phyloP scores from a whole-genome alignment of 305 asterid genomes.

The Ajuga reptans region DNA sequence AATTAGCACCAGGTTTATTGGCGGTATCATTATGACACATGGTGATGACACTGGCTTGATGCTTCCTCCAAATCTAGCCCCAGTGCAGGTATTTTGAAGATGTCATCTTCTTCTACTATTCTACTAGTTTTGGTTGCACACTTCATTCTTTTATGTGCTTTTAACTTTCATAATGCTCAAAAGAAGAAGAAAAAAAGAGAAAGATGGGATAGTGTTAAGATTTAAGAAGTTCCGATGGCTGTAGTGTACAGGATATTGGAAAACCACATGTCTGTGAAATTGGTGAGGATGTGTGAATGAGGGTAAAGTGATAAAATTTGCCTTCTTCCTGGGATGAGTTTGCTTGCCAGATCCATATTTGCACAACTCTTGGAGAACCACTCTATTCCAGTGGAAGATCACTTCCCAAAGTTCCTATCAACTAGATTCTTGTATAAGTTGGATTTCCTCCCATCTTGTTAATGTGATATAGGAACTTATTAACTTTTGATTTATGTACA shows the following conservation, averaged over 20 bases:
- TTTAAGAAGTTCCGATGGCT: background rate
- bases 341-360: background rate
- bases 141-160: background rate
- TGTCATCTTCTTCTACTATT: constrained; percentile 8
- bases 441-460: background rate
- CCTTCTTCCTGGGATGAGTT: background rate
- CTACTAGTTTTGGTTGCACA: background rate
- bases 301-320: background rate
- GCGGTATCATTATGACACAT: constrained; percentile 94
- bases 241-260: background rate
- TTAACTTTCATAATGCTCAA: background rate
- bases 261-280: background rate
- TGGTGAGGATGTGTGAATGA: background rate
- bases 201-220: background rate
- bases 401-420: background rate
- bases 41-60: constrained; percentile 91
- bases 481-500: background rate
- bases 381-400: background rate
- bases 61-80: constrained; percentile 93
- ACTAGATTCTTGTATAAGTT: constrained; percentile 14
- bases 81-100: constrained; percentile 57
- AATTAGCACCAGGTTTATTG: constrained; percentile 86
- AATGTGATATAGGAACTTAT: background rate
- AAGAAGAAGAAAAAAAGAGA: background rate
- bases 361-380: background rate